phyloP scores from a whole-genome alignment of 495 filamentous ascomycete species.

The Daldinia decipiens region DNA sequence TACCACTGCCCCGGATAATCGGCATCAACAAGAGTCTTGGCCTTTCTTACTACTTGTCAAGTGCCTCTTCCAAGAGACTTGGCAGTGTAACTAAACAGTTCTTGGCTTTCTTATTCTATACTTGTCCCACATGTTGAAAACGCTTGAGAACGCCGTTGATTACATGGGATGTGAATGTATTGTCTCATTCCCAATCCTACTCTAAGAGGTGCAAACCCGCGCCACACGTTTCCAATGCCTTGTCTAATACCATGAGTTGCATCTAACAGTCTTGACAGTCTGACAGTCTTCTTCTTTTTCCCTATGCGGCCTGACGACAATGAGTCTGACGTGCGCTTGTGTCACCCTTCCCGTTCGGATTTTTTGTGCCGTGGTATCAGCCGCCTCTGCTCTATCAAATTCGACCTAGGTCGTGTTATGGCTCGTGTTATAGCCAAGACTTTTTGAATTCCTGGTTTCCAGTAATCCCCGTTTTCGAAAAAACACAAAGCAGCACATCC shows the following conservation, averaged over 20 bases:
- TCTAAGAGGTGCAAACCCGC: conserved; percentile 5
- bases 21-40: conserved; percentile 29
- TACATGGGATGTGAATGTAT: neutral
- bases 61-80: conserved; percentile 33
- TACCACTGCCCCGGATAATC: conserved; percentile 43
- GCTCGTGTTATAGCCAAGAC: conserved; percentile 42
- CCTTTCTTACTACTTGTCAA: conserved; percentile 29
- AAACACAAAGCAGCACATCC: conserved; percentile 12
- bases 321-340: conserved; percentile 1
- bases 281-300: neutral
- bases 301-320: conserved; percentile 2
- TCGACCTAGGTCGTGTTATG: conserved; percentile 28
- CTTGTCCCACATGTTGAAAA: neutral
- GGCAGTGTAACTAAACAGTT: conserved; percentile 35
- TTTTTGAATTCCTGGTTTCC: conserved; percentile 21
- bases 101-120: conserved; percentile 31
- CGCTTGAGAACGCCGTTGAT: neutral
- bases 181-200: neutral
- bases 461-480: conserved; percentile 3
- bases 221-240: conserved; percentile 4
- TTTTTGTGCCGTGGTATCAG: conserved; percentile 26
- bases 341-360: neutral
- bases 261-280: neutral
- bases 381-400: conserved; percentile 25
- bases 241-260: neutral